Conservation (phyloP, 306 rosid species). For the Trifolium repens region DNA sequence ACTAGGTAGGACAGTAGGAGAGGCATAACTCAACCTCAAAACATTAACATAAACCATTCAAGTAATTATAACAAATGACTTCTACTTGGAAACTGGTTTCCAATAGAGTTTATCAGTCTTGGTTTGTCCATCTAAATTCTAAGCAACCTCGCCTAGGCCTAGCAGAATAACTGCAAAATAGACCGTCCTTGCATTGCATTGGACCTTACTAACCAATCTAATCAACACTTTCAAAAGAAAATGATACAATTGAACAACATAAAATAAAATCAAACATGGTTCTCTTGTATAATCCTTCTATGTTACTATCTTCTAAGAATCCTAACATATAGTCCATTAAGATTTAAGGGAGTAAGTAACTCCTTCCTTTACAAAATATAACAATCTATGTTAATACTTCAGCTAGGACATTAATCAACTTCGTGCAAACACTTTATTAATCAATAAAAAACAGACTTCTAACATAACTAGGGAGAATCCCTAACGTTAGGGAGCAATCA, state of each 20-base stretch:
- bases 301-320: not conserved
- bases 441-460: not conserved
- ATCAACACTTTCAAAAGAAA: constrained; percentile 3
- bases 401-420: not conserved
- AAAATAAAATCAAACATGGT: constrained; percentile 27
- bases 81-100: too few relatives aligned
- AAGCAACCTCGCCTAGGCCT: too few relatives aligned
- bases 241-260: not conserved
- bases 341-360: not conserved
- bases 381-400: not conserved
- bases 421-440: not conserved
- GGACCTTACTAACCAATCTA: not conserved
- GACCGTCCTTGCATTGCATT: not conserved
- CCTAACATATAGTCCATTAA: too few relatives aligned
- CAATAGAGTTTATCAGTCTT: not conserved
- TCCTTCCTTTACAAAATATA: constrained; percentile 7
- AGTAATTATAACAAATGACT: too few relatives aligned
- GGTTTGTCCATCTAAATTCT: not conserved
- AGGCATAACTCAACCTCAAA: constrained; percentile 11
- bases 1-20: not conserved
- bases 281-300: not conserved
- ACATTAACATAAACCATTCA: constrained; percentile 3
- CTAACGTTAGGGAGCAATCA: too few relatives aligned
- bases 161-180: constrained; percentile 1
- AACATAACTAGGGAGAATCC: too few relatives aligned